Evolutionary conservation across 352 stramenopile species (phyloP).

Genomic region (Globisporangium cederbergense): DNA sequence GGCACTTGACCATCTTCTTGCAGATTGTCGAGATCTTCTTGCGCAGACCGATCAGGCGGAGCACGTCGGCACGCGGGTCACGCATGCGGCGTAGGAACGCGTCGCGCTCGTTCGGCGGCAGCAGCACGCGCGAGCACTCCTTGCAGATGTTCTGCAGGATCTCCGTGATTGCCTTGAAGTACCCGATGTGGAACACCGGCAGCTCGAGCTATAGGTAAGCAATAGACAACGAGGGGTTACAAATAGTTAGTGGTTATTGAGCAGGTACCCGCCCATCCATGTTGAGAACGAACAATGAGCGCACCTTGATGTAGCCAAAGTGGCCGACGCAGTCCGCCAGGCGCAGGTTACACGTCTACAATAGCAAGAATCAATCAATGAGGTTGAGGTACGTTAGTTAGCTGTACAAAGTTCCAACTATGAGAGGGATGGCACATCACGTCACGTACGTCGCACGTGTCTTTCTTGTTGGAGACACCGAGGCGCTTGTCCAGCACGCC

Average conservation of each 20-base stretch:
- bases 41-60: slow-evolving; percentile 71
- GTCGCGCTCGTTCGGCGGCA: slow-evolving; percentile 89
- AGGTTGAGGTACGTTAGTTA: background rate
- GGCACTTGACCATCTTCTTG: slow-evolving; percentile 96
- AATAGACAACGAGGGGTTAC: background rate
- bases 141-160: slow-evolving; percentile 99
- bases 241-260: background rate
- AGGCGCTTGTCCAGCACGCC: slow-evolving; percentile 97
- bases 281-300: background rate
- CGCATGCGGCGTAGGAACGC: slow-evolving; percentile 87
- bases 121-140: slow-evolving; percentile 93
- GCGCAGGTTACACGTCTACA: slow-evolving; percentile 82
- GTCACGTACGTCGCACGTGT: slow-evolving; percentile 88
- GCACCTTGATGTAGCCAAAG: slow-evolving; percentile 97
- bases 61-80: slow-evolving; percentile 72
- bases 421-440: background rate
- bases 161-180: slow-evolving; percentile 98
- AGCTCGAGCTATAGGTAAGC: slow-evolving; percentile 69
- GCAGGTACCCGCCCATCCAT: background rate
- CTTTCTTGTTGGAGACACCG: slow-evolving; percentile 97
- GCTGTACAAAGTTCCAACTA: no score
- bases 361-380: background rate
- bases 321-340: slow-evolving; percentile 97
- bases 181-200: slow-evolving; percentile 99
- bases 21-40: slow-evolving; percentile 97